Conservation (phyloP, 345 rosid genomes). For the Raphanus raphanistrum region DNA sequence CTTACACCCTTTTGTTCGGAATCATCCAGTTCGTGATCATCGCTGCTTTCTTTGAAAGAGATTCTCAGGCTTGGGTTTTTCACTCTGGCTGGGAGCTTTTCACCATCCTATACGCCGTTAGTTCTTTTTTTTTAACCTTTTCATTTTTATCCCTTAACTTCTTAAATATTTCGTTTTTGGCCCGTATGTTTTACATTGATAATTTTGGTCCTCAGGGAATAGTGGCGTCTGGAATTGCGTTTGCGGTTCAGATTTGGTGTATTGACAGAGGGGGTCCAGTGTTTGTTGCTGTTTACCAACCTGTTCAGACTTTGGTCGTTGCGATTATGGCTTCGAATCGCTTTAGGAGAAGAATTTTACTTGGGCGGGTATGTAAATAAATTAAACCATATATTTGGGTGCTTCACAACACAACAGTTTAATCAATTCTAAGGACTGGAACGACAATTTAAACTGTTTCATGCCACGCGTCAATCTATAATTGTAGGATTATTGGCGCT, state of each 20-base stretch:
- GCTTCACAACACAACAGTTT: background rate
- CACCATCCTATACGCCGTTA: slow-evolving; percentile 89
- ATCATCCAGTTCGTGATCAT: slow-evolving; percentile 88
- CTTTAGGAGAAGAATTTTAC: slow-evolving; percentile 88
- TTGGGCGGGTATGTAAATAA: slow-evolving; percentile 77
- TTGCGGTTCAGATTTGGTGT: slow-evolving; percentile 99
- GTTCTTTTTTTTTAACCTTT: slow-evolving; percentile 20
- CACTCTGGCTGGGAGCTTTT: slow-evolving; percentile 84
- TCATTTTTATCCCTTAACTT: background rate
- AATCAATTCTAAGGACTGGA: background rate
- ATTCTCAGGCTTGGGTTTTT: slow-evolving; percentile 70
- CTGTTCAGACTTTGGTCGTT: slow-evolving; percentile 96
- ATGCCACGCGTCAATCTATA: background rate
- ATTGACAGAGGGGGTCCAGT: slow-evolving; percentile 99
- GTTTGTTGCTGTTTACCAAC: slow-evolving; percentile 97
- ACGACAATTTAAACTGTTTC: background rate
- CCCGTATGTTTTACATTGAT: background rate
- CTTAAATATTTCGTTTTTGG: background rate
- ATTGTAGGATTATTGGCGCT: slow-evolving; percentile 84
- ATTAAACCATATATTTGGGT: background rate
- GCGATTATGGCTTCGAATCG: slow-evolving; percentile 91
- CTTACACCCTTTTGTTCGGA: slow-evolving; percentile 97
- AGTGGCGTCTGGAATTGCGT: slow-evolving; percentile 96
- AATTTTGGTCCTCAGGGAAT: slow-evolving; percentile 62
- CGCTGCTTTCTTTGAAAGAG: slow-evolving; percentile 70